These are phyloP conservation scores for Saccharomyces hybrid DNA, from an alignment of 1,139 yeast species.

Conservation along the genomic window DNA sequence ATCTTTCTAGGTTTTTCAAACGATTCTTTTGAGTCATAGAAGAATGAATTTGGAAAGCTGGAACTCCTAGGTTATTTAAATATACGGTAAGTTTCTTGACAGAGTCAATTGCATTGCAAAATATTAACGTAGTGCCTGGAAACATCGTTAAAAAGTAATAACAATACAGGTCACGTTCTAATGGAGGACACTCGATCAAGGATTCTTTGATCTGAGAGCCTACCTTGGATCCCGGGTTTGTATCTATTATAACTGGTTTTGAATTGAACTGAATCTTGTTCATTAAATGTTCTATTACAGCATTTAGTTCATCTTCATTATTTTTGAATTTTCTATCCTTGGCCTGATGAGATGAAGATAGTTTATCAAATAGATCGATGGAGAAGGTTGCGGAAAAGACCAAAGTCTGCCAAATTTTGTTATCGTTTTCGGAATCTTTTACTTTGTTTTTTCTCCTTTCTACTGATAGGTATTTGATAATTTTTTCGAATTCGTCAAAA, in stretches of 20 bases:
- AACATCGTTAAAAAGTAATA: conserved; percentile 82
- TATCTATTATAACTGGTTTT: conserved; percentile 64
- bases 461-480: conserved; percentile 49
- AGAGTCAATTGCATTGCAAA: conserved; percentile 89
- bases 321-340: conserved; percentile 34
- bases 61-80: conserved; percentile 59
- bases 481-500: conserved; percentile 84
- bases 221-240: conserved; percentile 78
- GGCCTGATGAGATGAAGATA: conserved; percentile 41
- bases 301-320: conserved; percentile 44
- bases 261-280: conserved; percentile 55
- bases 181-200: conserved; percentile 82
- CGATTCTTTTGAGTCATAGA: conserved; percentile 95
- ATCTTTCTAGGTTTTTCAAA: conserved; percentile 72
- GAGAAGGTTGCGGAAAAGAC: conserved; percentile 95
- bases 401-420: conserved; percentile 79
- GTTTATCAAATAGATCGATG: conserved; percentile 68
- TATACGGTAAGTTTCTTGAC: conserved; percentile 81
- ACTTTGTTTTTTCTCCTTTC: conserved; percentile 14
- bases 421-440: conserved; percentile 7
- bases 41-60: conserved; percentile 81
- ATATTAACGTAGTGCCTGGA: conserved; percentile 85
- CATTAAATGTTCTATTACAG: conserved; percentile 48
- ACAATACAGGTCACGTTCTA: conserved; percentile 81
- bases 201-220: conserved; percentile 77